Evolutionary conservation across 257 asterid genomes (phyloP), one percentile per base, ranked within the genome.

Genomic region (Perilla frutescens): DNA sequence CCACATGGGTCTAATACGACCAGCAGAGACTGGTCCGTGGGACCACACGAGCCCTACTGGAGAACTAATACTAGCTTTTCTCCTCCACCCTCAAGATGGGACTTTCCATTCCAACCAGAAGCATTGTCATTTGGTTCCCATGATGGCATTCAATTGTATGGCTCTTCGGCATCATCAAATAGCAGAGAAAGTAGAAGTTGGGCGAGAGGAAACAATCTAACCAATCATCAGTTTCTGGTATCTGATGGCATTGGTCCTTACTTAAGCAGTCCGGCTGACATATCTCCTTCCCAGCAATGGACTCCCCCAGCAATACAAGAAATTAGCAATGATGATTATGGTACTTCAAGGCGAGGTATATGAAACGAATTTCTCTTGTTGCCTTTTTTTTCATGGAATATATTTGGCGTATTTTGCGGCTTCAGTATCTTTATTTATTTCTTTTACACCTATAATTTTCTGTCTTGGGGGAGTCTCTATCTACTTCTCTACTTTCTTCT

Each of bases 41-140:
- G 97, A 50, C 96, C 91, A 29, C 96, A 89, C 0, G 99, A 95
- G 75, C 99, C 97, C 39, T 90, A 95, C 77, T 95, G 98, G 98
- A 86, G 96, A 65, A 92, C 96, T 31, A 95, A 95, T 80, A 74
- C 97, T 1, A 95, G 97, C 84, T 95, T 86, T 86, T 92, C 99
- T 48, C 99, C 99, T 3, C 98, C 96, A 4, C 98, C 92, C 7
- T 81, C 98, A 32, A 89, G 97, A 81, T 89, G 91, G 92, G 98
- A 90, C 79, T 87, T 89, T 43, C 91, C 85, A 29, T 85, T 87
- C 74, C 98, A 89, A 70, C 82, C 96, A 12, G 99, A 95, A 74
- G 83, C 92, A 1, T 58, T 83, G 7, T 89, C 99, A 32, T 89
- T 89, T 77, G 91, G 92, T 63, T 92, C 98, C 45, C 88, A 87